These are phyloP conservation scores for Papiliotrema fonsecae DNA, from an alignment of 1,284 basidiomycete genomes.

Conservation along the genomic window DNA sequence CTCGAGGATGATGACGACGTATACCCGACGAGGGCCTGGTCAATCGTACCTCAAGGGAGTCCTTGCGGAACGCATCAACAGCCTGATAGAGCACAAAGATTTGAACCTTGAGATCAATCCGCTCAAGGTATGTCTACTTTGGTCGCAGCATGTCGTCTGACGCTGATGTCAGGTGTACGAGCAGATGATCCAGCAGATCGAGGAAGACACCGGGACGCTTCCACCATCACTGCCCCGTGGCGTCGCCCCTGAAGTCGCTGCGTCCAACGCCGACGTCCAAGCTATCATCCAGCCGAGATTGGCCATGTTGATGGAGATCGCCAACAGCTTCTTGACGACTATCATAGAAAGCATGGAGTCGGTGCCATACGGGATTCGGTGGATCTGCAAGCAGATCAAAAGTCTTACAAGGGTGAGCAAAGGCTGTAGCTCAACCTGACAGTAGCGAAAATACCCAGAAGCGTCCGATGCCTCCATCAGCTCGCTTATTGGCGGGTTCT, in stretches of 20 bases:
- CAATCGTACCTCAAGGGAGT: constrained; percentile 97
- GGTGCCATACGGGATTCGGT: constrained; percentile 97
- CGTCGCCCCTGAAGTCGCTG: constrained; percentile 87
- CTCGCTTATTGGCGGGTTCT: constrained; percentile 97
- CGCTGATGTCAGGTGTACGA: constrained; percentile 69
- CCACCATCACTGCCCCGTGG: constrained; percentile 86
- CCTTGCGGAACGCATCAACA: constrained; percentile 94
- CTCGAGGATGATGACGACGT: constrained; percentile 99
- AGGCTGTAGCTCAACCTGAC: constrained; percentile 8
- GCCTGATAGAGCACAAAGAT: constrained; percentile 96
- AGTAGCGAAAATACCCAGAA: constrained; percentile 98
- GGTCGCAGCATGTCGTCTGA: not conserved
- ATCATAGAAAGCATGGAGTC: constrained; percentile 97
- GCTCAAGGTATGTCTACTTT: constrained; percentile 64
- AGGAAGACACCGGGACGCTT: constrained; percentile 87
- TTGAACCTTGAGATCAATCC: constrained; percentile 98
- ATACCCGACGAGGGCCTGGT: constrained; percentile 94
- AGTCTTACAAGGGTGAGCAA: constrained; percentile 78
- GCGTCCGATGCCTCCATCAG: constrained; percentile 97
- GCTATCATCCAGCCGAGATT: constrained; percentile 93
- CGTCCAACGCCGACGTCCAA: constrained; percentile 89
- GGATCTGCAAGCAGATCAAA: constrained; percentile 99
- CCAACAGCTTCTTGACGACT: constrained; percentile 93
- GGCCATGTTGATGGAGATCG: constrained; percentile 98
- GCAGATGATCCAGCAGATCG: constrained; percentile 97